Percentiles rank a stretch among this genome's conserved stretches.
Conservation (phyloP, 495 filamentous ascomycete genomes). For the Podospora bellae-mahoneyi region DNA sequence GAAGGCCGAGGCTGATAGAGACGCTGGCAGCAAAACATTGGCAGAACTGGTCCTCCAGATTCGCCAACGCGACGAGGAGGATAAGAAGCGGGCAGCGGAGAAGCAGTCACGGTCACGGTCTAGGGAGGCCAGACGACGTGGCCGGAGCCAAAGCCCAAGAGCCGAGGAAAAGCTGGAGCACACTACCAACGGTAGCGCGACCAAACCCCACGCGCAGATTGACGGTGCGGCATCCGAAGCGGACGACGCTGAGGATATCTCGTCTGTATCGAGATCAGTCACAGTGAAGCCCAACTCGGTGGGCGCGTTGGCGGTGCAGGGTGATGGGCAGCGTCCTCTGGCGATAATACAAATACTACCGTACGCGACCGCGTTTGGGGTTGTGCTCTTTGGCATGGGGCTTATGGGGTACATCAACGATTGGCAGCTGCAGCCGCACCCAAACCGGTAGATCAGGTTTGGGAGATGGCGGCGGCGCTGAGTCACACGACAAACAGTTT, state of each 20-base stretch:
- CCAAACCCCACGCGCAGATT: conserved; percentile 7
- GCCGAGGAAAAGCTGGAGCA: conserved; percentile 8
- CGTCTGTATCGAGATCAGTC: conserved; percentile 9
- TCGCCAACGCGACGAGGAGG: conserved; percentile 59
- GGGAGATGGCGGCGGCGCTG: conserved; percentile 9
- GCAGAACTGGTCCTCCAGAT: conserved; percentile 87
- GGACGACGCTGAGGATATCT: conserved; percentile 21
- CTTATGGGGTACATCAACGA: conserved; percentile 94
- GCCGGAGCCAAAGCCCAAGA: conserved; percentile 7
- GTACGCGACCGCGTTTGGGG: conserved; percentile 82
- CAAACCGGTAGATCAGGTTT: conserved; percentile 14
- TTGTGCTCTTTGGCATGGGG: conserved; percentile 84
- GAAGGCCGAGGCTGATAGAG: conserved; percentile 70
- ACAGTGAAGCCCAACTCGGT: conserved; percentile 35
- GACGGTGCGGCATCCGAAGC: conserved; percentile 14
- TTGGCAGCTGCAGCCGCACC: conserved; percentile 55
- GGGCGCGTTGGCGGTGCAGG: conserved; percentile 23
- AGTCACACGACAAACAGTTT: not conserved
- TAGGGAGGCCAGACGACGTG: conserved; percentile 17
- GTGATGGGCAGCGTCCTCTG: conserved; percentile 13
- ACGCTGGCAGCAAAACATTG: conserved; percentile 64
- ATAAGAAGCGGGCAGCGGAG: conserved; percentile 31
- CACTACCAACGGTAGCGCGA: conserved; percentile 20
- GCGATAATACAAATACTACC: conserved; percentile 58
- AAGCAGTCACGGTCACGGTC: conserved; percentile 25